A percentile compares a stretch with the other conserved stretches of the same genome.
These are phyloP conservation scores for Helotiales sp. DNA, from an alignment of 2,329 filamentous ascomycete species.

Conservation along the genomic window DNA sequence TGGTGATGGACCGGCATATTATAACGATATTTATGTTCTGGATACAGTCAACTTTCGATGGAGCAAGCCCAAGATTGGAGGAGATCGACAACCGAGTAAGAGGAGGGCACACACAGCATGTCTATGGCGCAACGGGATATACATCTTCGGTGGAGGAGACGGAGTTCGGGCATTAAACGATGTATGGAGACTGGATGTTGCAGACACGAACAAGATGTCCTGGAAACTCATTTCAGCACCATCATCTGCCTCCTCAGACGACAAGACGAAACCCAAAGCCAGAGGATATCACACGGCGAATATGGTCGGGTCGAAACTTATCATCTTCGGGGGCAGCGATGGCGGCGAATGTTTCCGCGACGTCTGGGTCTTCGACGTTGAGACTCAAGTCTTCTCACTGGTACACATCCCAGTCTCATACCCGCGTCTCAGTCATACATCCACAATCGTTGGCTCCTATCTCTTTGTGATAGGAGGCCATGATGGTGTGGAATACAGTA, in stretches of 20 bases:
- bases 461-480: constrained; percentile 73
- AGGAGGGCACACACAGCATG: constrained; percentile 73
- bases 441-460: constrained; percentile 72
- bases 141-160: constrained; percentile 74
- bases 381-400: constrained; percentile 62
- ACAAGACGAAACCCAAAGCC: constrained; percentile 61
- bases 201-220: constrained; percentile 68
- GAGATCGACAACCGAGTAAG: constrained; percentile 63
- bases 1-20: constrained; percentile 72
- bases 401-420: constrained; percentile 65
- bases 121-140: constrained; percentile 72
- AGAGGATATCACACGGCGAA: constrained; percentile 75
- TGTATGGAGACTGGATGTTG: constrained; percentile 73
- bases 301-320: constrained; percentile 74
- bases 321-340: constrained; percentile 73
- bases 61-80: constrained; percentile 63
- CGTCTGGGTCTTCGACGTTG: constrained; percentile 75
- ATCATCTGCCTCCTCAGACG: constrained; percentile 48
- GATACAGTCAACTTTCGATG: constrained; percentile 73
- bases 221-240: constrained; percentile 65
- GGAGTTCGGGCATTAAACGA: constrained; percentile 73
- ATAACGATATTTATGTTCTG: constrained; percentile 74
- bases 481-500: constrained; percentile 72
- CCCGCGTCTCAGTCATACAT: constrained; percentile 69
- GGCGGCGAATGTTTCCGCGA: constrained; percentile 75